These are phyloP conservation scores for Babesia ovis DNA, from an alignment of 169 alveolate species.

Conservation along the genomic window DNA sequence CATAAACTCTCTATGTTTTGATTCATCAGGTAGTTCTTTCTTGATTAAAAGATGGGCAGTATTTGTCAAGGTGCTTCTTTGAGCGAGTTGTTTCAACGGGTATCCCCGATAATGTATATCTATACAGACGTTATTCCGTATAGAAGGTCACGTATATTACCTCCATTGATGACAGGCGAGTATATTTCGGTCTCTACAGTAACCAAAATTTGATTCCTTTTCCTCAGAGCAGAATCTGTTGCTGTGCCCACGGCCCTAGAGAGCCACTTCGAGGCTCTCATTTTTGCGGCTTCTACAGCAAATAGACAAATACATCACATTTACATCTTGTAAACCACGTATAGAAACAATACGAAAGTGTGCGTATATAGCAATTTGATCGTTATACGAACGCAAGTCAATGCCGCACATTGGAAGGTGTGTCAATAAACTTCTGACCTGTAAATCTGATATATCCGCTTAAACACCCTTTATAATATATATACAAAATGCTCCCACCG, in stretches of 20 bases:
- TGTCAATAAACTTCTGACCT: background rate
- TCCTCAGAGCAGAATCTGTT: conserved; percentile 11
- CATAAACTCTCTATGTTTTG: background rate
- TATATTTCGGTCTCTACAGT: conserved; percentile 60
- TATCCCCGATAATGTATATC: conserved; percentile 56
- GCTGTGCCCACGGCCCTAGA: conserved; percentile 19
- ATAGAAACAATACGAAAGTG: no score
- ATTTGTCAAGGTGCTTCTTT: conserved; percentile 19
- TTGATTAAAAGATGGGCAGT: conserved; percentile 41
- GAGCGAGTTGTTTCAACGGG: conserved; percentile 27
- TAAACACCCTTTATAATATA: background rate
- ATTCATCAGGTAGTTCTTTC: conserved; percentile 29
- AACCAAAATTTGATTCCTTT: conserved; percentile 26
- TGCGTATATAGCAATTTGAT: background rate
- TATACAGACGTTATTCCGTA: background rate
- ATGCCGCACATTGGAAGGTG: conserved; percentile 8
- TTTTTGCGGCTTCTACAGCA: background rate
- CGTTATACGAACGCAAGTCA: background rate
- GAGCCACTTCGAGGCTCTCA: conserved; percentile 1
- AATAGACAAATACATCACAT: background rate
- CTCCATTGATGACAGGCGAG: conserved; percentile 44
- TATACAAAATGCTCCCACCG: background rate
- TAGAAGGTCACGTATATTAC: background rate
- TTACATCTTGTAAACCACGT: background rate
- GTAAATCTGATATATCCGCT: background rate